Percentiles rank a stretch among this genome's conserved stretches.
Conservation (phyloP, 192 early-diverging fungal genomes). For the Geranomyces variabilis region DNA sequence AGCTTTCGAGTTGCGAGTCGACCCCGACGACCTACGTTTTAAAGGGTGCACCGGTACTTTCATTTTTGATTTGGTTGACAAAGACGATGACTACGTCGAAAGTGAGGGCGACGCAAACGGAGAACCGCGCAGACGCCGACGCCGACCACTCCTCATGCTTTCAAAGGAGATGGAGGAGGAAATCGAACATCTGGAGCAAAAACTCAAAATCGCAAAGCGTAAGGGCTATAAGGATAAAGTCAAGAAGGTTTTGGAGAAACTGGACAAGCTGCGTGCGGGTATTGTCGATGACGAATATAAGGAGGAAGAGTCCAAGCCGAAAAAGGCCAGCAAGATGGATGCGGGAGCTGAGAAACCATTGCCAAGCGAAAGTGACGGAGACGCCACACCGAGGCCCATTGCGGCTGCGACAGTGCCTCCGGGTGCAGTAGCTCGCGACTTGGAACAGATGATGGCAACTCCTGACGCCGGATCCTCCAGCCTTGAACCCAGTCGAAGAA, state of each 20-base stretch:
- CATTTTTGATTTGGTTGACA: constrained; percentile 63
- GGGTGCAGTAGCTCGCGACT: neutral
- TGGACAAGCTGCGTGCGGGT: constrained; percentile 69
- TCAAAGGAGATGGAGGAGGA: constrained; percentile 86
- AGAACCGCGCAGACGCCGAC: constrained; percentile 28
- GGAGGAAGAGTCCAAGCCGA: neutral
- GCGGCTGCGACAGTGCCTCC: neutral
- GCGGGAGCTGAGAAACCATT: neutral
- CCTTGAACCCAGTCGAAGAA: constrained; percentile 6
- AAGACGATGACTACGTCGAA: constrained; percentile 57
- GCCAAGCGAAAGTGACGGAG: neutral
- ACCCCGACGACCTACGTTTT: constrained; percentile 72
- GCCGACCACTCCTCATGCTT: constrained; percentile 40
- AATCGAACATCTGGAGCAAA: constrained; percentile 95
- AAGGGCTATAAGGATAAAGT: constrained; percentile 89
- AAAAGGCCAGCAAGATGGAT: neutral
- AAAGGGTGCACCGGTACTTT: constrained; percentile 59
- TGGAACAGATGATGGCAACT: neutral
- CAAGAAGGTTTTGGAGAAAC: constrained; percentile 75
- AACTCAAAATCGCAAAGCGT: constrained; percentile 92
- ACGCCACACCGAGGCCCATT: neutral
- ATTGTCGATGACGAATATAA: constrained; percentile 45
- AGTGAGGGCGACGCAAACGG: constrained; percentile 19
- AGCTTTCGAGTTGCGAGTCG: constrained; percentile 75
- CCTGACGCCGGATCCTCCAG: neutral